Evolutionary conservation across 176 grass and related monocot genomes (phyloP).

Genomic region (Chloris gayana): DNA sequence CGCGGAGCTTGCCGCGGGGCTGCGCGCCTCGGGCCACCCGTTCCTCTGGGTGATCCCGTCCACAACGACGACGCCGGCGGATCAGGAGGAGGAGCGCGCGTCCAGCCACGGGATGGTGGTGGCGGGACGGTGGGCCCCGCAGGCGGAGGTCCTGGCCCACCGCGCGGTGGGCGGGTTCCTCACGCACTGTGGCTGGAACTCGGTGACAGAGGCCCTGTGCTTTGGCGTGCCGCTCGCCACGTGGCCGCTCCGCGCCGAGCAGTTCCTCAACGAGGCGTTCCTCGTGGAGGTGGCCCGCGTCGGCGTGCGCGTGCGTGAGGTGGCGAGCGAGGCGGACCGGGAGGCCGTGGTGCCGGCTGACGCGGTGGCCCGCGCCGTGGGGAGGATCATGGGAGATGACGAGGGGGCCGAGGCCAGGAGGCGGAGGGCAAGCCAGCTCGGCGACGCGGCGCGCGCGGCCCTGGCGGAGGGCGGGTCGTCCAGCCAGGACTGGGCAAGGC

Average conservation of each 20-base stretch:
- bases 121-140: slow-evolving; percentile 52
- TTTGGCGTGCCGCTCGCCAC: slow-evolving; percentile 43
- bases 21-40: neutral
- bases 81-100: neutral
- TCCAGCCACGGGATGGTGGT: slow-evolving; percentile 47
- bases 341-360: slow-evolving; percentile 37
- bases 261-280: slow-evolving; percentile 63
- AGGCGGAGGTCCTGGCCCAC: slow-evolving; percentile 47
- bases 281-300: slow-evolving; percentile 49
- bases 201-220: slow-evolving; percentile 37
- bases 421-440: slow-evolving; percentile 14
- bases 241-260: slow-evolving; percentile 59
- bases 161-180: slow-evolving; percentile 54
- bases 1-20: slow-evolving; percentile 38
- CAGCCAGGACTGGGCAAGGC: slow-evolving; percentile 6
- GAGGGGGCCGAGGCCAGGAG: neutral
- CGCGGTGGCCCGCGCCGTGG: slow-evolving; percentile 25
- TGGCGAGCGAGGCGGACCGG: neutral
- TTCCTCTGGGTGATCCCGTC: slow-evolving; percentile 54
- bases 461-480: slow-evolving; percentile 52
- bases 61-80: neutral
- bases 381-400: slow-evolving; percentile 29
- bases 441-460: slow-evolving; percentile 24
- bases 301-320: slow-evolving; percentile 42
- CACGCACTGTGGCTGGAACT: slow-evolving; percentile 62